phyloP scores from a whole-genome alignment of 257 asterid species.

The Ballota nigra region DNA sequence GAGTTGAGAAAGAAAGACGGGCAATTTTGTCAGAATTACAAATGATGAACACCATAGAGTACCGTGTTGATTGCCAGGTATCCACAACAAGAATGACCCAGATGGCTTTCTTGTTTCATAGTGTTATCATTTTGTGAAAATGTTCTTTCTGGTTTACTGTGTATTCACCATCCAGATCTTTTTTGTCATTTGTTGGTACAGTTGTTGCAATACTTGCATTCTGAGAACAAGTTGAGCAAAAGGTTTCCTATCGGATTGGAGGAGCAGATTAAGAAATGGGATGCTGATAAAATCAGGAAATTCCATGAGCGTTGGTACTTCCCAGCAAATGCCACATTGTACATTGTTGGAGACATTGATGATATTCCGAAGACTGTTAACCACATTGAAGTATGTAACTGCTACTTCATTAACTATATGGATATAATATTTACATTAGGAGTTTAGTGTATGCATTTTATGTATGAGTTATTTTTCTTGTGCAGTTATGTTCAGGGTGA shows the following conservation, averaged over 20 bases:
- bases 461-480: slow-evolving; percentile 12
- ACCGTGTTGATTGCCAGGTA: slow-evolving; percentile 99
- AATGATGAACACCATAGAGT: slow-evolving; percentile 99
- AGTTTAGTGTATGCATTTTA: slow-evolving; percentile 12
- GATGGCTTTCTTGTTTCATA: slow-evolving; percentile 15
- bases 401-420: slow-evolving; percentile 5
- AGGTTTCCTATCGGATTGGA: slow-evolving; percentile 97
- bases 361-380: slow-evolving; percentile 67
- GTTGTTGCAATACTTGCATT: slow-evolving; percentile 96
- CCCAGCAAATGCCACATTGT: slow-evolving; percentile 96
- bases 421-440: slow-evolving; percentile 16
- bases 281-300: slow-evolving; percentile 93
- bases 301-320: slow-evolving; percentile 99
- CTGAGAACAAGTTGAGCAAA: slow-evolving; percentile 96
- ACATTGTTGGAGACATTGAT: slow-evolving; percentile 95
- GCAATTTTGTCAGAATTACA: slow-evolving; percentile 94
- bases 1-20: slow-evolving; percentile 97
- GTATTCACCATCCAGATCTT: slow-evolving; percentile 11
- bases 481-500: slow-evolving; percentile 4
- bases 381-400: slow-evolving; percentile 79
- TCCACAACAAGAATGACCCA: slow-evolving; percentile 20
- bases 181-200: slow-evolving; percentile 33
- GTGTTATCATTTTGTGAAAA: not conserved
- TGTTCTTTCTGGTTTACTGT: slow-evolving; percentile 11
- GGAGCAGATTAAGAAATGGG: slow-evolving; percentile 99